These are phyloP conservation scores for Podosphaera xanthii DNA, from an alignment of 2,329 filamentous ascomycete species.

Conservation along the genomic window DNA sequence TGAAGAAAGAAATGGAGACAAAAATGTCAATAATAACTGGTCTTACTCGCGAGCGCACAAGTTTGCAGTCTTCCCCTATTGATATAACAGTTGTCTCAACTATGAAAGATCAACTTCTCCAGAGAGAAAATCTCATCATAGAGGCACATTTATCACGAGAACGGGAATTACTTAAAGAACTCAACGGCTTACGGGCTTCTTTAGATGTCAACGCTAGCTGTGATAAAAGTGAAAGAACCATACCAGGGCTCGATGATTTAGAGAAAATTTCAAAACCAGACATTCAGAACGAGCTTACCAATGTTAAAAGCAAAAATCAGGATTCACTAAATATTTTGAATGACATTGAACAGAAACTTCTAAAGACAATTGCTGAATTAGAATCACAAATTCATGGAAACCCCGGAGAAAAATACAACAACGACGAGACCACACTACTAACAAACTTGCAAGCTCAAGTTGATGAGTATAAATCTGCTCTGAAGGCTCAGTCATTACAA, in stretches of 20 bases:
- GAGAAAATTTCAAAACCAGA: constrained; percentile 36
- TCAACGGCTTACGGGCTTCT: constrained; percentile 37
- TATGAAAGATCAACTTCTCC: constrained; percentile 68
- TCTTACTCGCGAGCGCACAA: constrained; percentile 76
- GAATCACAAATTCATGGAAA: constrained; percentile 30
- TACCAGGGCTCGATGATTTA: constrained; percentile 8
- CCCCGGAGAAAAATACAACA: not conserved
- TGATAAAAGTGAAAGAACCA: constrained; percentile 5
- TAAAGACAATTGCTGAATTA: constrained; percentile 48
- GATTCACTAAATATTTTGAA: constrained; percentile 47
- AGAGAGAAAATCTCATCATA: constrained; percentile 62
- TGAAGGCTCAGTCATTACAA: constrained; percentile 43
- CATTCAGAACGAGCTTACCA: constrained; percentile 33
- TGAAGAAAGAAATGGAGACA: constrained; percentile 88
- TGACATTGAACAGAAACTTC: constrained; percentile 48
- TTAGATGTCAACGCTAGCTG: constrained; percentile 7
- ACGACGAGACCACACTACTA: constrained; percentile 15
- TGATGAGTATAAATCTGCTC: constrained; percentile 55
- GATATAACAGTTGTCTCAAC: constrained; percentile 80
- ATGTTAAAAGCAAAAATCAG: constrained; percentile 59
- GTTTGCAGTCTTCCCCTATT: constrained; percentile 61
- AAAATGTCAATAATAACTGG: constrained; percentile 94
- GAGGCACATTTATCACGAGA: constrained; percentile 53
- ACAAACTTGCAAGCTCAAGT: constrained; percentile 48
- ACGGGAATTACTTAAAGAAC: constrained; percentile 46